Evolutionary conservation across 1,284 basidiomycete genomes (phyloP), one percentile per base, ranked within the genome.

Genomic region (Puccinia hordei): DNA sequence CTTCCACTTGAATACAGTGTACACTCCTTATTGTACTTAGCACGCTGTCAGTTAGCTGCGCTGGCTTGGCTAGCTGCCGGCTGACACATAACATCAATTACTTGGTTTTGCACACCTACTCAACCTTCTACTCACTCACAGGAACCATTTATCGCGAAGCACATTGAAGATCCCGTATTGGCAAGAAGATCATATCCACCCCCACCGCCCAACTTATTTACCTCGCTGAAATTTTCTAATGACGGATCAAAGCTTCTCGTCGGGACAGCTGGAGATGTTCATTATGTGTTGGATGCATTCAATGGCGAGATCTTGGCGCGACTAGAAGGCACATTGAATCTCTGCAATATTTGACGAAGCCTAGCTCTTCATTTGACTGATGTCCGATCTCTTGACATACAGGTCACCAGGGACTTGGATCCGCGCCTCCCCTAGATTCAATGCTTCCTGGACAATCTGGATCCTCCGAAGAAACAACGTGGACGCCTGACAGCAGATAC

Each of bases 211-310:
- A 94, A 95, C 73, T 91, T 91, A 83, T 93, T 97, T 88, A 98
- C 97, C 0, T 95, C 93, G 3, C 88, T 98, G 82, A 87, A 90
- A 1, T 99, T 99, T 86, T 95, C 93, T 3, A 90, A 92, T 41
- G 92, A 94, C 84, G 95, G 94, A 68, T 92, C 93, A 84, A 93
- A 92, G 84, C 87, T 99, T 30, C 89, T 99, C 30, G 91, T 97
- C 22, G 96, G 96, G 55, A 98, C 97, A 80, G 93, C 94, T 0
- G 92, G 93, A 2, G 90, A 93, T 84, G 92, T 92, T 2, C 97
- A 99, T 86, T 99, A 98, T 84, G 88, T 99, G 73, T 84, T 97
- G 81, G 94, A 98, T 84, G 91, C 93, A 0, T 97, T 92, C 85
- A 91, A 93, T 81, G 92, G 95, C 0, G 88, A 90, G 82, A 87